Evolutionary conservation across 768 basidiomycete genomes (phyloP).

Genomic region (Tylopilus sp.): DNA sequence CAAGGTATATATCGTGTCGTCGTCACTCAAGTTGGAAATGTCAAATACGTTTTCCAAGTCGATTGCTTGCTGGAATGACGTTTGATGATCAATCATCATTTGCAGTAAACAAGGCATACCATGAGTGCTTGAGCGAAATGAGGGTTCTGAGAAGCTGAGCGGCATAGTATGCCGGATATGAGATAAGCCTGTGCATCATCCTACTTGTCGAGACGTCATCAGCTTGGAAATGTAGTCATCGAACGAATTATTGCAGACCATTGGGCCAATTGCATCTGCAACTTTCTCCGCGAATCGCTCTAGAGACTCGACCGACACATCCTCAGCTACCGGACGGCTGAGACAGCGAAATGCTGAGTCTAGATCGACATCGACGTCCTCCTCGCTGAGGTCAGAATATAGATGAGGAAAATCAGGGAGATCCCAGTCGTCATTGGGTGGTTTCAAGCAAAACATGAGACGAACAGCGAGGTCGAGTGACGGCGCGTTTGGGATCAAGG

Average conservation of each 20-base stretch:
- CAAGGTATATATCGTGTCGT: slow-evolving; percentile 53
- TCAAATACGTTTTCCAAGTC: slow-evolving; percentile 56
- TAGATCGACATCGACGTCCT: slow-evolving; percentile 52
- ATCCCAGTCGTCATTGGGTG: slow-evolving; percentile 78
- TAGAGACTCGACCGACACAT: slow-evolving; percentile 47
- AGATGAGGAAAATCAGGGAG: slow-evolving; percentile 68
- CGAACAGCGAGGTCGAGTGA: slow-evolving; percentile 62
- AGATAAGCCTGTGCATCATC: slow-evolving; percentile 53
- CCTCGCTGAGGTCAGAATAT: slow-evolving; percentile 56
- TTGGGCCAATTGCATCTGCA: slow-evolving; percentile 50
- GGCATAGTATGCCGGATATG: slow-evolving; percentile 58
- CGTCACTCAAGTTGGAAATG: slow-evolving; percentile 44
- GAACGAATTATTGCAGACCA: slow-evolving; percentile 40
- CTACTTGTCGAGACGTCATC: slow-evolving; percentile 30
- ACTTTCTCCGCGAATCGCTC: slow-evolving; percentile 55
- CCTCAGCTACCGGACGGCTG: slow-evolving; percentile 58
- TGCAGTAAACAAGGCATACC: slow-evolving; percentile 28
- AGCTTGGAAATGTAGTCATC: not conserved
- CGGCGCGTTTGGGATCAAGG: slow-evolving; percentile 59
- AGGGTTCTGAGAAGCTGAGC: slow-evolving; percentile 65
- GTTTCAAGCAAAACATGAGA: slow-evolving; percentile 78
- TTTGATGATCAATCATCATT: slow-evolving; percentile 5
- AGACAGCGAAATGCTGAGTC: slow-evolving; percentile 52
- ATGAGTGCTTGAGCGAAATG: slow-evolving; percentile 40
- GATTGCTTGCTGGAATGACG: slow-evolving; percentile 47